Percentiles rank a stretch among this genome's conserved stretches.
These are phyloP conservation scores for Arabidopsis suecica DNA, from an alignment of 345 rosid genomes.

Conservation along the genomic window DNA sequence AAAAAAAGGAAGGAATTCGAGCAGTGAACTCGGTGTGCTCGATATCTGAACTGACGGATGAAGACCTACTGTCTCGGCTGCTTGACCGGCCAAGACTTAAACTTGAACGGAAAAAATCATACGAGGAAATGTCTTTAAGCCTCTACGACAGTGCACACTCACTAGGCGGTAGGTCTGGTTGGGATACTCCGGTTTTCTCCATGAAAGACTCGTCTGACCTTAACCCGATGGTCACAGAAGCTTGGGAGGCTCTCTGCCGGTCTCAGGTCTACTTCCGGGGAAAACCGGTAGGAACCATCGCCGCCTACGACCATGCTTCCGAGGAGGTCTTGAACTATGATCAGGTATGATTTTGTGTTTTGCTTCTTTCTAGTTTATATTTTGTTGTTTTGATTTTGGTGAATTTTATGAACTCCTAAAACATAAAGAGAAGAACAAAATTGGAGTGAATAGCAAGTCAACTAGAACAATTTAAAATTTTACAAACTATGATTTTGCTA, in stretches of 20 bases:
- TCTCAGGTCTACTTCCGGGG: constrained; percentile 73
- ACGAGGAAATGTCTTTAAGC: constrained; percentile 84
- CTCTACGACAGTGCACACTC: constrained; percentile 58
- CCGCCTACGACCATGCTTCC: constrained; percentile 84
- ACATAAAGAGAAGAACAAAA: too few species aligned
- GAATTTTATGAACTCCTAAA: too few species aligned
- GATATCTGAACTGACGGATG: constrained; percentile 66
- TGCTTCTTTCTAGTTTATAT: background rate
- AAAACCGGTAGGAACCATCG: constrained; percentile 86
- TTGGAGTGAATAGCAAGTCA: too few species aligned
- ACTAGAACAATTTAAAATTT: too few species aligned
- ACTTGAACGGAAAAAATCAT: constrained; percentile 82
- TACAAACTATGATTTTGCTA: too few species aligned
- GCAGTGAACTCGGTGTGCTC: constrained; percentile 76
- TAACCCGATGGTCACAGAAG: constrained; percentile 86
- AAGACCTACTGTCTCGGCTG: constrained; percentile 61
- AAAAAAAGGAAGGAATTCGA: constrained; percentile 47
- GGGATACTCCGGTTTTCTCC: constrained; percentile 64
- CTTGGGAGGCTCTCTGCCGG: constrained; percentile 81
- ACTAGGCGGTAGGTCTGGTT: constrained; percentile 42
- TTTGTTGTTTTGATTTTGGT: background rate
- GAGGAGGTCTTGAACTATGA: constrained; percentile 94
- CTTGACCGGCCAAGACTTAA: constrained; percentile 74
- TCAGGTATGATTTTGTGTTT: constrained; percentile 57
- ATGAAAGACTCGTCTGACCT: constrained; percentile 76